phyloP scores from a whole-genome alignment of 1,284 basidiomycete genomes.

The Thelephora terrestris region DNA sequence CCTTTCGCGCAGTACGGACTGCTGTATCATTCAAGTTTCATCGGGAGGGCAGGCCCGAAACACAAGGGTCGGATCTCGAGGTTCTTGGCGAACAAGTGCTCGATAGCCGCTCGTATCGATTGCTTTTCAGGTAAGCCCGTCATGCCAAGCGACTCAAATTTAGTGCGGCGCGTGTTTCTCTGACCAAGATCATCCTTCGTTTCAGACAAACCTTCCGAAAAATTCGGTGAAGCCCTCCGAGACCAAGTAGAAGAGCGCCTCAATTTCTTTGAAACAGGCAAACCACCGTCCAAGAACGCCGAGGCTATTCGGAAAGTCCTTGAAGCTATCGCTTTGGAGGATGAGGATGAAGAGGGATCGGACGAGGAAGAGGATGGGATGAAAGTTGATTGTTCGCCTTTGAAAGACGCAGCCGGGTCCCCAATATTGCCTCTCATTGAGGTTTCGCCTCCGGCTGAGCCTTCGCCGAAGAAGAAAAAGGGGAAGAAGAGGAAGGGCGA shows the following conservation, averaged over 20 bases:
- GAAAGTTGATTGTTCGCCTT: constrained; percentile 37
- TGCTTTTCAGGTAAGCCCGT: constrained; percentile 73
- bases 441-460: constrained; percentile 34
- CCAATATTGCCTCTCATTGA: constrained; percentile 43
- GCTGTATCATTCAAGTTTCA: constrained; percentile 91
- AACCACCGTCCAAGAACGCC: constrained; percentile 75
- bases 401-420: constrained; percentile 31
- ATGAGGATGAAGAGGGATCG: constrained; percentile 54
- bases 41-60: constrained; percentile 90
- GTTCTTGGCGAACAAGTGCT: constrained; percentile 98
- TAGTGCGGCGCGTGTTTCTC: not conserved
- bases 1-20: constrained; percentile 70
- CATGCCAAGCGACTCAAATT: not conserved
- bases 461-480: constrained; percentile 38
- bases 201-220: constrained; percentile 77
- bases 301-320: constrained; percentile 87
- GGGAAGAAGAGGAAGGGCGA: constrained; percentile 56
- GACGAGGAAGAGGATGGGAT: constrained; percentile 44
- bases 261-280: constrained; percentile 88
- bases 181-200: constrained; percentile 3
- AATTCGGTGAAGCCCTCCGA: constrained; percentile 92
- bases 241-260: constrained; percentile 95
- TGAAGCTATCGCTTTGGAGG: constrained; percentile 65
- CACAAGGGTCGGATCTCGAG: constrained; percentile 98
- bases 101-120: constrained; percentile 96